Evolutionary conservation across 495 filamentous ascomycete genomes (phyloP).

Genomic region (Tricharina praecox): DNA sequence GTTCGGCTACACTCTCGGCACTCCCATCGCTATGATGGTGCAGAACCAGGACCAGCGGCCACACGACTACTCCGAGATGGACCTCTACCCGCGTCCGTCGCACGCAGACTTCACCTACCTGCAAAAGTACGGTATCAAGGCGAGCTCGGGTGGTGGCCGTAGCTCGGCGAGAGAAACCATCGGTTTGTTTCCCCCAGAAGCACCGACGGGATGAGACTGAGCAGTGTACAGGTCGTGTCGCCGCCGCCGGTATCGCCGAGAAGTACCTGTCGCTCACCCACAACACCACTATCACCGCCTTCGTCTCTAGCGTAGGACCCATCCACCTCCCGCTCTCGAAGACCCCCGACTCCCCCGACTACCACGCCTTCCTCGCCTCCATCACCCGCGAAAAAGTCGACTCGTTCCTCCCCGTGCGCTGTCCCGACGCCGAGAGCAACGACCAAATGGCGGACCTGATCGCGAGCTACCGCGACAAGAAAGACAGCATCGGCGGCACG

Average conservation of each 20-base stretch:
- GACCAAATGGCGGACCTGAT: constrained; percentile 65
- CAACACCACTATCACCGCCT: constrained; percentile 80
- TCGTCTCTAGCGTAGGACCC: constrained; percentile 68
- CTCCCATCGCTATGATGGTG: constrained; percentile 77
- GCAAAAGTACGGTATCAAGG: constrained; percentile 93
- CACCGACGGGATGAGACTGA: too few species aligned
- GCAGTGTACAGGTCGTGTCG: constrained; percentile 55
- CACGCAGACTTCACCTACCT: constrained; percentile 97
- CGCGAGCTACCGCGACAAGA: constrained; percentile 57
- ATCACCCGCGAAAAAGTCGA: constrained; percentile 72
- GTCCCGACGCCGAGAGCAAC: constrained; percentile 50
- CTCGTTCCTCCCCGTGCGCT: constrained; percentile 65
- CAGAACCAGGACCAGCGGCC: constrained; percentile 86
- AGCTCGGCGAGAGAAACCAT: constrained; percentile 92
- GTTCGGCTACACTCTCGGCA: constrained; percentile 78
- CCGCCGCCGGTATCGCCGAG: constrained; percentile 88
- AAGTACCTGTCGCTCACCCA: constrained; percentile 72
- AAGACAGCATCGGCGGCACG: constrained; percentile 89
- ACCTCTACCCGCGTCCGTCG: constrained; percentile 73
- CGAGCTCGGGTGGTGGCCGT: constrained; percentile 78
- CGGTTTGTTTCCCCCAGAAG: constrained; percentile 1
- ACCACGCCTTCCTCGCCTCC: constrained; percentile 54
- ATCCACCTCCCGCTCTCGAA: constrained; percentile 60
- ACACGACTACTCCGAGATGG: constrained; percentile 92
- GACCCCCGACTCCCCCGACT: constrained; percentile 73